Conservation (phyloP, 768 basidiomycete genomes). For the Phaffia australis region DNA sequence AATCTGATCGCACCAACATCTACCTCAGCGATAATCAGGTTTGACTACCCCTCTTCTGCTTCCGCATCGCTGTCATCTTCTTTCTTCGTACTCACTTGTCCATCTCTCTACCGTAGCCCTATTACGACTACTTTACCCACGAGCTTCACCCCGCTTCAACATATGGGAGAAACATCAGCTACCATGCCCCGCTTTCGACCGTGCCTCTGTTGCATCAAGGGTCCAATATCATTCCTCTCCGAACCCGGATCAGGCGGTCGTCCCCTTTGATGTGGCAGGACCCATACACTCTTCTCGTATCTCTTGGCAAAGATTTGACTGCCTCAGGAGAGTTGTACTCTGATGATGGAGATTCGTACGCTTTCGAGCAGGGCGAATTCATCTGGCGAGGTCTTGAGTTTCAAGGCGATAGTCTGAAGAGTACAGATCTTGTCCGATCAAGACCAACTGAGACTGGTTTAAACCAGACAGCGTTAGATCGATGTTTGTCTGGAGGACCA, state of each 20-base stretch:
- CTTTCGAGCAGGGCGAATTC: slow-evolving; percentile 62
- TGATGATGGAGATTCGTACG: slow-evolving; percentile 82
- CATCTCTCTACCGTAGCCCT: slow-evolving; percentile 47
- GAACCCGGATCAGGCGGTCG: slow-evolving; percentile 74
- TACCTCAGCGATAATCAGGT: slow-evolving; percentile 79
- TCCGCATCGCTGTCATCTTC: not conserved
- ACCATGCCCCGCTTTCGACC: slow-evolving; percentile 67
- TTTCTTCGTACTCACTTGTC: not conserved
- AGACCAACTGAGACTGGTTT: not conserved
- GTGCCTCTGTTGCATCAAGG: slow-evolving; percentile 81
- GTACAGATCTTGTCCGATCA: not conserved
- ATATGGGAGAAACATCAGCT: slow-evolving; percentile 45
- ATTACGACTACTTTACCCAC: slow-evolving; percentile 84
- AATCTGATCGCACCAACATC: slow-evolving; percentile 55
- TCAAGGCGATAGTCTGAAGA: slow-evolving; percentile 25
- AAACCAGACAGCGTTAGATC: not conserved
- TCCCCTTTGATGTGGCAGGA: slow-evolving; percentile 80
- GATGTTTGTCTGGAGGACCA: slow-evolving; percentile 42
- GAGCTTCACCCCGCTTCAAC: slow-evolving; percentile 44
- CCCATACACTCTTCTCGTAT: slow-evolving; percentile 82
- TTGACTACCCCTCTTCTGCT: slow-evolving; percentile 14
- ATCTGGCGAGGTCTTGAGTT: slow-evolving; percentile 71
- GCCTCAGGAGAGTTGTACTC: slow-evolving; percentile 83
- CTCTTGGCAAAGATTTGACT: slow-evolving; percentile 48
- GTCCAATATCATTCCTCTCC: slow-evolving; percentile 76